Base-by-base conservation (phyloP, 2,329 filamentous ascomycete species). In the Pyrenophora tritici-repentis region DNA sequence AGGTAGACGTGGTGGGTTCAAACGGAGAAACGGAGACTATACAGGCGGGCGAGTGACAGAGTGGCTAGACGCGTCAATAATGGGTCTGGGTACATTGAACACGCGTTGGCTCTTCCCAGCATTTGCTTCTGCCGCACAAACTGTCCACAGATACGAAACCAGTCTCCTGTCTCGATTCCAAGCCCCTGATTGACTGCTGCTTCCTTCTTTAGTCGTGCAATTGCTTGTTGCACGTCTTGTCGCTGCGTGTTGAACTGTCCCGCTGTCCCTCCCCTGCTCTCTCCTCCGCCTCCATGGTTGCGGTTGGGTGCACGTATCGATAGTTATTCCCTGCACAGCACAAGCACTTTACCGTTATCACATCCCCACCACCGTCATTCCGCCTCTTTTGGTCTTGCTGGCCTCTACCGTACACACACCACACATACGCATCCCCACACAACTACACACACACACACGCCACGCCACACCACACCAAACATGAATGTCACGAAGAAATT, bases 401-500 rank as follows among this genome's bases (percentile, higher is more conserved):
- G 16, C 42, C 20, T 43, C 22, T 38, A 18, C 40, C 14, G 18
- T 42, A 36, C 46, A 20, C 31, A 18, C 26, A 29, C 8, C 26
- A 29, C 4, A 10, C 26, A 29, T 9, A 8, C 26, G 13, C 26
- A 10, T 10, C 2, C 40, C 14, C 45, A 36, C 46, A 20, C 31
- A 18, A 8, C 12, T 2, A 7, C 26, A 29, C 22, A 10, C 26
- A 29, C 9, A 8, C 26, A 29, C 26, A 10, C 26, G 3, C 26
- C 26, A 29, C 26, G 24, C 26, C 8, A 7, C 9, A 1, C 52
- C 48, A 39, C 51, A 53, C 52, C 68, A 55, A 61, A 22, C 49
- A 84, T 84, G 82, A 84, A 85, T 66, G 79, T 86, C 73, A 86
- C 85, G 76, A 96, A 96, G 81, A 96, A 95, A 74, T 86, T 97